Evolutionary conservation across 306 rosid species (phyloP).

Genomic region (Benincasa hispida): DNA sequence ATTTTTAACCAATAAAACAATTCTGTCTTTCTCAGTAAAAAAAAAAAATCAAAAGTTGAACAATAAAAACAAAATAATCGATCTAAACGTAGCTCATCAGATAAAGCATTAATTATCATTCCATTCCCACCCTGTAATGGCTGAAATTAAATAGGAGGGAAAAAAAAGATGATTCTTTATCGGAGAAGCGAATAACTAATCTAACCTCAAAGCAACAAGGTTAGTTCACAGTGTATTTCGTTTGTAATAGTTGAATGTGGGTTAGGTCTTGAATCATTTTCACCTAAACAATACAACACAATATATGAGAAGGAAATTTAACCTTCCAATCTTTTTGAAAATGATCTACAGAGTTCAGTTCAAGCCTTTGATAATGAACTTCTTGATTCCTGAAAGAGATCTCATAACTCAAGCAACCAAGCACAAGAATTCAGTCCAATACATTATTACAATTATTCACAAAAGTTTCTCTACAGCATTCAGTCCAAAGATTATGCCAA

Average conservation of each 20-base stretch:
- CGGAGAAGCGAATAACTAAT: neutral
- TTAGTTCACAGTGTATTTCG: neutral
- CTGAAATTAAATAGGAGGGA: too few species aligned
- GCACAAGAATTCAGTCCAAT: neutral
- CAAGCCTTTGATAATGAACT: neutral
- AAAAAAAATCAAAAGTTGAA: too few species aligned
- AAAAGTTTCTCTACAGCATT: neutral
- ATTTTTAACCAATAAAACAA: too few species aligned
- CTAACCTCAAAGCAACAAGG: neutral
- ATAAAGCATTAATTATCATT: too few species aligned
- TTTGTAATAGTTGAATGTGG: neutral
- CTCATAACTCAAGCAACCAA: neutral
- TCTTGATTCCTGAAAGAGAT: neutral
- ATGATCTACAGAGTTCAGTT: neutral
- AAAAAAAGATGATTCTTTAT: neutral
- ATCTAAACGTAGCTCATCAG: too few species aligned
- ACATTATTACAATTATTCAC: neutral
- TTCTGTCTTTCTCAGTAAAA: too few species aligned
- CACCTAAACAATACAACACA: neutral
- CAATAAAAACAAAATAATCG: too few species aligned
- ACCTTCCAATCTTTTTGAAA: neutral
- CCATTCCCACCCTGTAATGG: too few species aligned
- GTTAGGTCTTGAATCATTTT: slow-evolving; percentile 2
- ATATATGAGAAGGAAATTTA: neutral
- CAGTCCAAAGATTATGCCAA: neutral